Percentiles rank a stretch among this genome's conserved stretches.
phyloP scores from a whole-genome alignment of 192 early-diverging fungal species.

The Umbelopsis ramanniana region DNA sequence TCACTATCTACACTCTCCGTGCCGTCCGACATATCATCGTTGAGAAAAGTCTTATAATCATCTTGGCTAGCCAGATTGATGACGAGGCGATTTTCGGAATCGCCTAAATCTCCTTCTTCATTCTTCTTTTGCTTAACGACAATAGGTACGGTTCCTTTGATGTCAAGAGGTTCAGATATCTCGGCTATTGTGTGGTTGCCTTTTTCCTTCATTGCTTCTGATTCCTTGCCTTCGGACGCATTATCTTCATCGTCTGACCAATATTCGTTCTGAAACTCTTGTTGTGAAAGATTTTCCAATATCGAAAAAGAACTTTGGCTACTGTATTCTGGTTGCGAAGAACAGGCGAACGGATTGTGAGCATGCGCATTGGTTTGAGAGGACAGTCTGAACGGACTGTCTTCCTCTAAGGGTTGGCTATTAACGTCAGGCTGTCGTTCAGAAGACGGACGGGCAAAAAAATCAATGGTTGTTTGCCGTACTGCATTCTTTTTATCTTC shows the following conservation, averaged over 20 bases:
- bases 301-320: conserved; percentile 16
- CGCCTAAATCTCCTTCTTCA: neutral
- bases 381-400: conserved; percentile 7
- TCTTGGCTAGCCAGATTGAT: conserved; percentile 10
- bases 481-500: conserved; percentile 21
- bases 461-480: conserved; percentile 3
- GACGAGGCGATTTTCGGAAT: neutral
- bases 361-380: conserved; percentile 5
- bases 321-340: conserved; percentile 2
- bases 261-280: neutral
- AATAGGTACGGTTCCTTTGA: neutral
- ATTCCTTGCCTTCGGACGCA: neutral
- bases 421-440: neutral
- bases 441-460: neutral
- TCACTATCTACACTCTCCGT: conserved; percentile 16
- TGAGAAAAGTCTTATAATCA: conserved; percentile 1
- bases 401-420: neutral
- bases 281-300: conserved; percentile 8
- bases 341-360: conserved; percentile 11
- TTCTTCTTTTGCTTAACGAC: conserved; percentile 7
- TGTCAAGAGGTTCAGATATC: neutral
- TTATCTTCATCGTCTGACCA: conserved; percentile 1
- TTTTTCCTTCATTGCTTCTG: neutral
- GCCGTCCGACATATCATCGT: conserved; percentile 6
- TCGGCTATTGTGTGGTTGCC: neutral